Percentiles rank a stretch among this genome's conserved stretches.
Conservation (phyloP, 2,329 filamentous ascomycete genomes). For the Rutstroemia sp. region DNA sequence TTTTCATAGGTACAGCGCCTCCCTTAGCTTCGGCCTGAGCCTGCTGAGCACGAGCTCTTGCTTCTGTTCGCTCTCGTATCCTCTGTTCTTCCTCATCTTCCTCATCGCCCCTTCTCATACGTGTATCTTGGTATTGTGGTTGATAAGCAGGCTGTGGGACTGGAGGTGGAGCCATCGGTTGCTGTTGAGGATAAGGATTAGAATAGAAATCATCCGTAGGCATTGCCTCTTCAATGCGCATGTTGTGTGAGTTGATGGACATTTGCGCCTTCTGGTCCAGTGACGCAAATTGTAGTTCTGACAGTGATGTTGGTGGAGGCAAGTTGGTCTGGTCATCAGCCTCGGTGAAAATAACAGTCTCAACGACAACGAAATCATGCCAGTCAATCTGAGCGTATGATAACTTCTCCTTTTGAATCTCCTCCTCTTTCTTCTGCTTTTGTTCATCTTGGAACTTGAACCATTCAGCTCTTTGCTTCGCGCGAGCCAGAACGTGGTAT, state of each 20-base stretch:
- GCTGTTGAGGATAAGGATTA: conserved; percentile 38
- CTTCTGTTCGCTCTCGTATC: conserved; percentile 55
- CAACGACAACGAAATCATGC: conserved; percentile 95
- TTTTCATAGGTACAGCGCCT: conserved; percentile 68
- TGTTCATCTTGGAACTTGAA: conserved; percentile 76
- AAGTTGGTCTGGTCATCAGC: conserved; percentile 79
- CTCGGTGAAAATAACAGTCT: conserved; percentile 88
- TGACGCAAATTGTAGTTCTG: conserved; percentile 88
- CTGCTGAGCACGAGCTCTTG: conserved; percentile 59
- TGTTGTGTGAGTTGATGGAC: conserved; percentile 66
- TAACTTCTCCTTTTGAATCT: conserved; percentile 71
- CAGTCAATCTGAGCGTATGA: conserved; percentile 86
- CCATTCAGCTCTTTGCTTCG: conserved; percentile 83
- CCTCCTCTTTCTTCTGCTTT: conserved; percentile 82
- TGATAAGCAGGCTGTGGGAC: conserved; percentile 27
- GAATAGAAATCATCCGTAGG: conserved; percentile 63
- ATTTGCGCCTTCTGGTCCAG: conserved; percentile 91
- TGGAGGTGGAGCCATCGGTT: conserved; percentile 35
- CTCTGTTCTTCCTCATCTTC: conserved; percentile 56
- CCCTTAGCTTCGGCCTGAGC: conserved; percentile 71
- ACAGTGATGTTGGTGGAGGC: conserved; percentile 80
- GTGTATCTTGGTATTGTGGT: conserved; percentile 26
- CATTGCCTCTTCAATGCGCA: conserved; percentile 92
- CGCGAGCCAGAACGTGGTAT: conserved; percentile 70
- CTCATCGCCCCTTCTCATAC: conserved; percentile 31